These are phyloP conservation scores for Coemansia aciculifera DNA, from an alignment of 192 early-diverging fungal species.

Conservation along the genomic window DNA sequence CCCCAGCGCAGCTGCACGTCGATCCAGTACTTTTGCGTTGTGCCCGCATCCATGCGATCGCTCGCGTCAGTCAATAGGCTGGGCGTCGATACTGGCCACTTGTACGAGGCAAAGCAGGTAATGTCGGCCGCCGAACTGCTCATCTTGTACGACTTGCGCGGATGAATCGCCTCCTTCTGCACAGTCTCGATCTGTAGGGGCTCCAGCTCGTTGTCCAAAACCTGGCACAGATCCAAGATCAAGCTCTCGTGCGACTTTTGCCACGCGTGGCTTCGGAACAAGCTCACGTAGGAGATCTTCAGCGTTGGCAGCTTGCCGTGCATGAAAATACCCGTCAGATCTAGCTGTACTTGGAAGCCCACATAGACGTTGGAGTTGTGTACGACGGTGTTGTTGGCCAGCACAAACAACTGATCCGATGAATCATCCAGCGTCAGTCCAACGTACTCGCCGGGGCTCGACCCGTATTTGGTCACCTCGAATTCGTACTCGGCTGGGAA, in stretches of 20 bases:
- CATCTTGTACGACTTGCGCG: slow-evolving; percentile 99
- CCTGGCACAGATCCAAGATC: slow-evolving; percentile 83
- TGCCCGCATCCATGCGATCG: slow-evolving; percentile 95
- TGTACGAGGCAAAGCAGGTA: slow-evolving; percentile 93
- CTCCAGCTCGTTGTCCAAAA: slow-evolving; percentile 96
- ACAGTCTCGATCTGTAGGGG: slow-evolving; percentile 97
- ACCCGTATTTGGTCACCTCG: not conserved
- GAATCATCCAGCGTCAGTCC: slow-evolving; percentile 25
- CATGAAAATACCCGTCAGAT: slow-evolving; percentile 99
- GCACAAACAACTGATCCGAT: slow-evolving; percentile 51
- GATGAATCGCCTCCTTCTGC: slow-evolving; percentile 98
- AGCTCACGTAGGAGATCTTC: slow-evolving; percentile 98
- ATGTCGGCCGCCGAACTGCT: slow-evolving; percentile 91
- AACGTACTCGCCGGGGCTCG: slow-evolving; percentile 26
- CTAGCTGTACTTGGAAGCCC: slow-evolving; percentile 99
- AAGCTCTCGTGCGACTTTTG: slow-evolving; percentile 94
- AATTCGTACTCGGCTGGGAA: slow-evolving; percentile 23
- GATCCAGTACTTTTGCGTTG: slow-evolving; percentile 97
- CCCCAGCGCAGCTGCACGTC: slow-evolving; percentile 98
- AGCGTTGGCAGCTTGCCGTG: slow-evolving; percentile 99
- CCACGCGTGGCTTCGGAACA: slow-evolving; percentile 99
- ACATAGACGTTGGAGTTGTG: slow-evolving; percentile 94
- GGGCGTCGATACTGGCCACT: slow-evolving; percentile 97
- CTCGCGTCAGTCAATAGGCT: slow-evolving; percentile 89
- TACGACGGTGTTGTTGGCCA: slow-evolving; percentile 44